Evolutionary conservation across 345 rosid species (phyloP).

Genomic region (Fremontodendron californicum): DNA sequence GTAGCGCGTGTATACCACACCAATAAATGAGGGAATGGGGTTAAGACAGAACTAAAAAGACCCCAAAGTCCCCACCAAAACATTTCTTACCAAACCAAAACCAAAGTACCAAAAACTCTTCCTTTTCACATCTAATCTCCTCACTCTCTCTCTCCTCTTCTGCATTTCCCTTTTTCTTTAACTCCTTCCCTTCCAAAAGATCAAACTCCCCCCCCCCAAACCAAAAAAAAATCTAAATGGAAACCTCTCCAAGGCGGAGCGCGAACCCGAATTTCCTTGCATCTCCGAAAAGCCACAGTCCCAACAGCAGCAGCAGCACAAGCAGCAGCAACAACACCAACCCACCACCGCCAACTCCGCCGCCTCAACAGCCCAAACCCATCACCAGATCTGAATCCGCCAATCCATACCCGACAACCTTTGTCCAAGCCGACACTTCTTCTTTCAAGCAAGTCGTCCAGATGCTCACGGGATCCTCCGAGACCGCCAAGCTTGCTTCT

Average conservation of each 20-base stretch:
- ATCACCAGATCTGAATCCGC: constrained; percentile 78
- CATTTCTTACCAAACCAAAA: constrained; percentile 57
- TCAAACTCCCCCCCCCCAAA: background rate
- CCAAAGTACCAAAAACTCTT: constrained; percentile 17
- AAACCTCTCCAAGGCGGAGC: constrained; percentile 42
- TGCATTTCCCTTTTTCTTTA: background rate
- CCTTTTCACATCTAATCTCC: constrained; percentile 10
- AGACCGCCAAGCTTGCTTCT: constrained; percentile 33
- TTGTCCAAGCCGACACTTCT: constrained; percentile 92
- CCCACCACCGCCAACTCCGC: constrained; percentile 31
- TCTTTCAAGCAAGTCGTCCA: constrained; percentile 98
- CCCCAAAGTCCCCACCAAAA: constrained; percentile 44
- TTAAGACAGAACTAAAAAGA: background rate
- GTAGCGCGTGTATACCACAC: constrained; percentile 18
- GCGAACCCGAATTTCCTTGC: constrained; percentile 34
- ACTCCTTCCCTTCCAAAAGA: background rate
- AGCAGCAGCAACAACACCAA: constrained; percentile 12
- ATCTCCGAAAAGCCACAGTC: constrained; percentile 52
- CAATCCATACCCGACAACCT: constrained; percentile 94
- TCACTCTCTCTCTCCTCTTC: background rate
- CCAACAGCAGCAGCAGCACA: constrained; percentile 21
- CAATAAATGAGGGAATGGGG: background rate
- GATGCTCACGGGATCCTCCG: constrained; percentile 92
- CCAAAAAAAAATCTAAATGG: constrained; percentile 39
- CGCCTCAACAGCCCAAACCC: constrained; percentile 39